A percentile compares a stretch with the other conserved stretches of the same genome.
phyloP scores from a whole-genome alignment of 306 rosid genomes.

The Casuarina glauca region DNA sequence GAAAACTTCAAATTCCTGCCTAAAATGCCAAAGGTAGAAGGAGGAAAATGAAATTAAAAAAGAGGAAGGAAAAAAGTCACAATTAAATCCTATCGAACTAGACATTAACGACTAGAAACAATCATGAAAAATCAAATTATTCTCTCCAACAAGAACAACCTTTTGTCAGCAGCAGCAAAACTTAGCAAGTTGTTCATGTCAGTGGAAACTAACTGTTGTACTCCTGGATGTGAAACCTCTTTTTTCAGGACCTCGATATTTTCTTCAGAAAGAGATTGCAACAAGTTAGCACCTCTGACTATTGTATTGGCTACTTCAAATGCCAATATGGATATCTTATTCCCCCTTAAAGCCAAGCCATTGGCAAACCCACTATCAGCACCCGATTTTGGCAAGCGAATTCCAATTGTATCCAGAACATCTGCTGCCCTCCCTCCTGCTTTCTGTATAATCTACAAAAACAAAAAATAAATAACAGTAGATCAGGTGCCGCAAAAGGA shows the following conservation, averaged over 20 bases:
- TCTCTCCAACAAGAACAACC: conserved; percentile 48
- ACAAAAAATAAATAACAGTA: conserved; percentile 19
- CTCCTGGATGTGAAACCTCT: conserved; percentile 66
- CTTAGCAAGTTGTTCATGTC: conserved; percentile 63
- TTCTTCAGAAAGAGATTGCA: conserved; percentile 74
- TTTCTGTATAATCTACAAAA: conserved; percentile 47
- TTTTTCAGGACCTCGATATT: conserved; percentile 66
- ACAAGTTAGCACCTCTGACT: conserved; percentile 65
- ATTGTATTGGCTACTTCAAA: conserved; percentile 96
- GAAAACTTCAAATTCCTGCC: conserved; percentile 76
- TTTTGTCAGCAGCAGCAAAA: conserved; percentile 88
- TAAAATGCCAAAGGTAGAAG: conserved; percentile 27
- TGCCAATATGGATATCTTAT: conserved; percentile 71
- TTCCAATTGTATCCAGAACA: conserved; percentile 74
- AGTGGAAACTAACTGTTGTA: conserved; percentile 64
- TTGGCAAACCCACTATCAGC: conserved; percentile 48
- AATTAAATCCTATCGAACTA: conserved; percentile 2
- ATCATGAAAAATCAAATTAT: conserved; percentile 19
- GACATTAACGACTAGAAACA: conserved; percentile 12
- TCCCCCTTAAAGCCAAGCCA: conserved; percentile 54
- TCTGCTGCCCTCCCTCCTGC: conserved; percentile 79
- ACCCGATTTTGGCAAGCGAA: conserved; percentile 67
- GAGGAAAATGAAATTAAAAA: neutral
- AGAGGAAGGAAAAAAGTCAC: neutral
- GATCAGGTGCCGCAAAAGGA: conserved; percentile 11